Evolutionary conservation across 192 early-diverging fungal genomes (phyloP).

Genomic region (Lobulomyces angularis): DNA sequence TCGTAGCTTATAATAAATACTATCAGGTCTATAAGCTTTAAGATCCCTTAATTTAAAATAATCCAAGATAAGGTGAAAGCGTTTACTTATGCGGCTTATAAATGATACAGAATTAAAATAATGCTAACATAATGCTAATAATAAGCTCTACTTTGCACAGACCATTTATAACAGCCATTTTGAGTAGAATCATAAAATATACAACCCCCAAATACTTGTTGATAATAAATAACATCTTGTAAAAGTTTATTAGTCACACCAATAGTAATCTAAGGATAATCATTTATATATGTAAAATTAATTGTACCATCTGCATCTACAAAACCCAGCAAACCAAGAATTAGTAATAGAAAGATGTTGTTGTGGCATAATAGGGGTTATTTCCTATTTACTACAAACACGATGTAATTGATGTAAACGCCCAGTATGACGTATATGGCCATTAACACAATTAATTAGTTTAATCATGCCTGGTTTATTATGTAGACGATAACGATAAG

Average conservation of each 20-base stretch:
- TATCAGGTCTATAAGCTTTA: too few relatives aligned
- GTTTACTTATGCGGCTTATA: too few relatives aligned
- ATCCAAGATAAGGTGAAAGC: too few relatives aligned
- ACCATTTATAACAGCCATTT: neutral
- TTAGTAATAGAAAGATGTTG: neutral
- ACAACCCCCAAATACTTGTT: neutral
- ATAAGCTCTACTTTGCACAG: too few relatives aligned
- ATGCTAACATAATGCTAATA: too few relatives aligned
- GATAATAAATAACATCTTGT: neutral
- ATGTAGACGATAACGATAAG: neutral
- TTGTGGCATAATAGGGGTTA: too few relatives aligned
- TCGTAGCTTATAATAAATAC: too few relatives aligned
- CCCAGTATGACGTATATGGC: too few relatives aligned
- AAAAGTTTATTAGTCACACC: neutral
- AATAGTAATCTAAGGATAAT: neutral
- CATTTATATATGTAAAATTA: neutral
- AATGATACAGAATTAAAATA: too few relatives aligned
- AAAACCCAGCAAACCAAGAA: slow-evolving; percentile 1
- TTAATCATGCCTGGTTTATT: neutral
- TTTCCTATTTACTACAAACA: too few relatives aligned
- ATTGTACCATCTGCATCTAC: neutral
- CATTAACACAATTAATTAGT: neutral
- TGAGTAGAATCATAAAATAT: neutral
- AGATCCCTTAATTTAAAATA: too few relatives aligned
- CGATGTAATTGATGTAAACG: too few relatives aligned